phyloP scores from a whole-genome alignment of 2,329 filamentous ascomycete genomes.

The Penicillium sp. region DNA sequence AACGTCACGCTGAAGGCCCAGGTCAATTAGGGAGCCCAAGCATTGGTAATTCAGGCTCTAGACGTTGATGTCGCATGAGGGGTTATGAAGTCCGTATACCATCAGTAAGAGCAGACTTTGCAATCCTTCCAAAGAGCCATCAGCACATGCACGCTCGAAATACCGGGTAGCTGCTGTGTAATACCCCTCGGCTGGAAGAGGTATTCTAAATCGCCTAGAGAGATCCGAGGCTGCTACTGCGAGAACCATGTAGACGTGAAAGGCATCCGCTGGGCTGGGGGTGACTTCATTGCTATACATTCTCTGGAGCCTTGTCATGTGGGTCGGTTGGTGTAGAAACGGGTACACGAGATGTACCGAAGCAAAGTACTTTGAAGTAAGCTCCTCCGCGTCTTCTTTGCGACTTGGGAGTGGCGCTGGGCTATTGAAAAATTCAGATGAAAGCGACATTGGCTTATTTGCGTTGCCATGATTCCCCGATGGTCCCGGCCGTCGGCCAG shows the following conservation, averaged over 20 bases:
- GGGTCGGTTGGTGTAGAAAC: constrained; percentile 47
- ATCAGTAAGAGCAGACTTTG: constrained; percentile 46
- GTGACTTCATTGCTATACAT: constrained; percentile 30
- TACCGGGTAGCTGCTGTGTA: constrained; percentile 48
- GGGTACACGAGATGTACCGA: constrained; percentile 50
- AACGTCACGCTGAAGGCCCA: constrained; percentile 53
- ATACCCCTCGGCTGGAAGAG: constrained; percentile 50
- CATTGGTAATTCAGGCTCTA: constrained; percentile 59
- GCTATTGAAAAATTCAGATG: constrained; percentile 26
- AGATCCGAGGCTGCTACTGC: constrained; percentile 49
- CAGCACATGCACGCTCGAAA: constrained; percentile 47
- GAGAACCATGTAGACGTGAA: constrained; percentile 55
- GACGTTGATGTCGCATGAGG: constrained; percentile 48
- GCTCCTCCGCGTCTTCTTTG: constrained; percentile 39
- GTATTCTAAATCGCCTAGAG: constrained; percentile 43
- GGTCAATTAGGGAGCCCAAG: constrained; percentile 49
- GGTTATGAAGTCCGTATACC: constrained; percentile 52
- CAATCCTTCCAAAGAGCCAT: constrained; percentile 49
- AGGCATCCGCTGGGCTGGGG: constrained; percentile 34
- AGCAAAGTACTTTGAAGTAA: constrained; percentile 50
- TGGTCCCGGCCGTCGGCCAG: constrained; percentile 23
- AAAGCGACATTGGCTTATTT: constrained; percentile 19
- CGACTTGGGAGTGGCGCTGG: constrained; percentile 27
- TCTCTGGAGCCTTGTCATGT: constrained; percentile 34
- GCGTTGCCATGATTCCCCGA: constrained; percentile 1